A percentile compares a stretch with the other conserved stretches of the same genome.
Conservation (phyloP, 768 basidiomycete genomes). For the Zangia roseola region DNA sequence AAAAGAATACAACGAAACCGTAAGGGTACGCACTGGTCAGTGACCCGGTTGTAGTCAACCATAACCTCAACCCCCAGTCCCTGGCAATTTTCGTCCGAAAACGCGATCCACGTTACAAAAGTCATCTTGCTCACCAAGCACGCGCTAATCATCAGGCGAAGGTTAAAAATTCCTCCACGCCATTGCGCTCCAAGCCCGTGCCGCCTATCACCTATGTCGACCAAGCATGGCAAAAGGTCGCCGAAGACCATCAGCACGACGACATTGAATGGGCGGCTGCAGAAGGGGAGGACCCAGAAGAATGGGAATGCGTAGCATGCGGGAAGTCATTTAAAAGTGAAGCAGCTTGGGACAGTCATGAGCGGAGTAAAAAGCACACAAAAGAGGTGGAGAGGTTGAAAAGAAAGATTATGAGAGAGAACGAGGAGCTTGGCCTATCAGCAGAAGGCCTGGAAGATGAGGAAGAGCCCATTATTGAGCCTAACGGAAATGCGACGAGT, state of each 20-base stretch:
- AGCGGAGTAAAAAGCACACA: conserved; percentile 91
- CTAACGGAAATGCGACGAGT: conserved; percentile 3
- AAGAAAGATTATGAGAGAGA: conserved; percentile 74
- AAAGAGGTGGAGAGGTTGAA: conserved; percentile 81
- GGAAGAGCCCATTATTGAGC: conserved; percentile 12
- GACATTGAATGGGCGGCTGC: conserved; percentile 77
- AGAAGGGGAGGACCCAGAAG: conserved; percentile 69
- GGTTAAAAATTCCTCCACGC: conserved; percentile 29
- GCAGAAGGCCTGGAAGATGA: conserved; percentile 32
- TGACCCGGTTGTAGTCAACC: neutral
- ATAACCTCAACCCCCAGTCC: conserved; percentile 43
- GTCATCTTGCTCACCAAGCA: conserved; percentile 49
- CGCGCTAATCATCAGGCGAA: conserved; percentile 38
- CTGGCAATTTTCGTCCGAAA: conserved; percentile 76
- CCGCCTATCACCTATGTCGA: conserved; percentile 58
- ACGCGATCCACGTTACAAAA: conserved; percentile 86
- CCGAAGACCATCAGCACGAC: conserved; percentile 30
- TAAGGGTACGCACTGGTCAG: conserved; percentile 59
- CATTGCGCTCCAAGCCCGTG: conserved; percentile 23
- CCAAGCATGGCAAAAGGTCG: conserved; percentile 86
- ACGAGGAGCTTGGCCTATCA: conserved; percentile 58
- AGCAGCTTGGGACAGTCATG: conserved; percentile 94
- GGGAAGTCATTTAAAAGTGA: conserved; percentile 87
- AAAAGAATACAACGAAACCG: conserved; percentile 89
- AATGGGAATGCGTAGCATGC: conserved; percentile 97